Conservation (phyloP, 192 early-diverging fungal genomes). For the Glomus cerebriforme region DNA sequence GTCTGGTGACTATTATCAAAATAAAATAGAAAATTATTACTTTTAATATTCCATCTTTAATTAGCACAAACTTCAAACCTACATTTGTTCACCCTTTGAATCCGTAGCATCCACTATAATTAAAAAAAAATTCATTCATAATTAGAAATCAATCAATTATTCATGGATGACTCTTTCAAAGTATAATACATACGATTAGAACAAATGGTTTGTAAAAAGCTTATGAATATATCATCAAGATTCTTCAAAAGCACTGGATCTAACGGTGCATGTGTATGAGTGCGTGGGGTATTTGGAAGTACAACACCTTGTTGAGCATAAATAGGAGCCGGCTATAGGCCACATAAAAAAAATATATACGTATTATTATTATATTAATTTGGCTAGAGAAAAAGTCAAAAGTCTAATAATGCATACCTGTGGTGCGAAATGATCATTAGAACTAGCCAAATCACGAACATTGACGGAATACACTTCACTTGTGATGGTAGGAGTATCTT, state of each 20-base stretch:
- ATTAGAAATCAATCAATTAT: background rate
- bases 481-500: slow-evolving; percentile 30
- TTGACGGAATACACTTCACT: slow-evolving; percentile 28
- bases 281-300: slow-evolving; percentile 31
- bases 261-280: slow-evolving; percentile 48
- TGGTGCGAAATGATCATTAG: background rate
- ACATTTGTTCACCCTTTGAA: slow-evolving; percentile 71
- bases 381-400: background rate
- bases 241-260: slow-evolving; percentile 49
- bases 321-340: background rate
- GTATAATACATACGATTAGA: slow-evolving; percentile 58
- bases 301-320: background rate
- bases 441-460: background rate
- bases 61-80: slow-evolving; percentile 37
- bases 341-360: background rate
- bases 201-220: slow-evolving; percentile 66
- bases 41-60: background rate
- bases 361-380: background rate
- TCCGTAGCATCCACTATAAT: slow-evolving; percentile 62
- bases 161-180: background rate
- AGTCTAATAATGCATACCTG: background rate
- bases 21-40: background rate
- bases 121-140: background rate
- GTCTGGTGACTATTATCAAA: slow-evolving; percentile 62
- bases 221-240: slow-evolving; percentile 68